Evolutionary conservation across 345 rosid species (phyloP).

Genomic region (Aquilaria malaccensis): DNA sequence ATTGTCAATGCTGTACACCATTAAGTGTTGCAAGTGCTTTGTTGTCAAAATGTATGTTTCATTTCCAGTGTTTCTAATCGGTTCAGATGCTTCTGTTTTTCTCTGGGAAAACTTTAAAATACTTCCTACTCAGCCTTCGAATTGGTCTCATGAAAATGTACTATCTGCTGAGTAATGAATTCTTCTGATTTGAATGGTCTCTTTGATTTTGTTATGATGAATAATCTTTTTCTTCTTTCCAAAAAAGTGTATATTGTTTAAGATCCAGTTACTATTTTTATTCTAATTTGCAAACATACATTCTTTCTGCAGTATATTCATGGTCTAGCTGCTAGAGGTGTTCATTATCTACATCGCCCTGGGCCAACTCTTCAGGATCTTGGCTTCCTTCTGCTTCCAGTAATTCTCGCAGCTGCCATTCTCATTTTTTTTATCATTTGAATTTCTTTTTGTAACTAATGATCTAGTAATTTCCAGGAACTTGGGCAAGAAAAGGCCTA

Average conservation of each 20-base stretch:
- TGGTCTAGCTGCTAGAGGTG: constrained; percentile 86
- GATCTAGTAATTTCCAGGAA: constrained; percentile 43
- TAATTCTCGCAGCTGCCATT: constrained; percentile 20
- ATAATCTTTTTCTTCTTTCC: background rate
- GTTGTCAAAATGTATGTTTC: background rate
- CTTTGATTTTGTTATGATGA: background rate
- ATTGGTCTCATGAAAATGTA: no score
- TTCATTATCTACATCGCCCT: constrained; percentile 85
- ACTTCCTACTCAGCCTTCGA: no score
- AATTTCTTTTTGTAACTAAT: constrained; percentile 8
- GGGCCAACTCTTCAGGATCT: constrained; percentile 85
- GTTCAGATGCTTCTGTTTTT: background rate
- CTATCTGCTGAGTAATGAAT: no score
- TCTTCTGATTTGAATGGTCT: no score
- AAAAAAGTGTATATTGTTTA: background rate
- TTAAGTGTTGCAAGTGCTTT: background rate
- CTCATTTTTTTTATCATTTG: background rate
- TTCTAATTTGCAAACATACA: background rate
- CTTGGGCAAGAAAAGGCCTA: constrained; percentile 92
- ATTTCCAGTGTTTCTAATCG: background rate
- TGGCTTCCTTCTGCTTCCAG: constrained; percentile 90
- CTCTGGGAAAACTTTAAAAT: no score
- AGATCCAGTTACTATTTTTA: background rate
- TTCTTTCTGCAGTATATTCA: constrained; percentile 67
- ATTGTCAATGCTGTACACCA: constrained; percentile 2